These are phyloP conservation scores for Selaginella moellendorffii DNA, from an alignment of 75 land plant genomes.

Conservation along the genomic window DNA sequence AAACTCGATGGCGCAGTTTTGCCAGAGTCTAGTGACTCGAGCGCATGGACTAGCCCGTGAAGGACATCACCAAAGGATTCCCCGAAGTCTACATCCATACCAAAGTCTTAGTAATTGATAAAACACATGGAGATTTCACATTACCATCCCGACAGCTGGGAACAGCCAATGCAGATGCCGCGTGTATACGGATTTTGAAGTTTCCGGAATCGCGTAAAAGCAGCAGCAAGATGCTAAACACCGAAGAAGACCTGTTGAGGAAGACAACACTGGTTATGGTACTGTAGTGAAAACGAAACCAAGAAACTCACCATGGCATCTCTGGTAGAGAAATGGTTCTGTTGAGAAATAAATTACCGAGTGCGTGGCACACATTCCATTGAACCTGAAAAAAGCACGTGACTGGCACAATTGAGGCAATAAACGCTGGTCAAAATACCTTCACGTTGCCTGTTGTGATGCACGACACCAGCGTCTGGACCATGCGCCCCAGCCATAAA, in stretches of 20 bases:
- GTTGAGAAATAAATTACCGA: constrained; percentile 79
- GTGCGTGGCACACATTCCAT: constrained; percentile 98
- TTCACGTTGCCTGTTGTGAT: constrained; percentile 99
- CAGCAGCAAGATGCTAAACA: constrained; percentile 74
- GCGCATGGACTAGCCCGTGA: constrained; percentile 55
- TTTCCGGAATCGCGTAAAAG: constrained; percentile 83
- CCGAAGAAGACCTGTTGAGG: constrained; percentile 60
- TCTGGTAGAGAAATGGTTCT: constrained; percentile 40
- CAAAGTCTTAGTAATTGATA: neutral
- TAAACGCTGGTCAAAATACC: constrained; percentile 38
- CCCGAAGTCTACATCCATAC: constrained; percentile 83
- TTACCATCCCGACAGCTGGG: constrained; percentile 53
- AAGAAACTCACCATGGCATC: constrained; percentile 69
- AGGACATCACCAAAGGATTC: constrained; percentile 67
- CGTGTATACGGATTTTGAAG: constrained; percentile 89
- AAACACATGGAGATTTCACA: too few species aligned
- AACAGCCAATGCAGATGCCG: constrained; percentile 82
- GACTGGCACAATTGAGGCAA: neutral
- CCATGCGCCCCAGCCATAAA: constrained; percentile 61
- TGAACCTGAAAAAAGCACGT: constrained; percentile 47
- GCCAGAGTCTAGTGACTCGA: constrained; percentile 44
- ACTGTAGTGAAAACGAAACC: neutral
- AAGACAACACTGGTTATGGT: neutral
- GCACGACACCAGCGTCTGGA: constrained; percentile 86
- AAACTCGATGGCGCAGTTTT: constrained; percentile 51